Evolutionary conservation across 1,139 yeast genomes (phyloP).

Genomic region (Yamadazyma trypodendri): DNA sequence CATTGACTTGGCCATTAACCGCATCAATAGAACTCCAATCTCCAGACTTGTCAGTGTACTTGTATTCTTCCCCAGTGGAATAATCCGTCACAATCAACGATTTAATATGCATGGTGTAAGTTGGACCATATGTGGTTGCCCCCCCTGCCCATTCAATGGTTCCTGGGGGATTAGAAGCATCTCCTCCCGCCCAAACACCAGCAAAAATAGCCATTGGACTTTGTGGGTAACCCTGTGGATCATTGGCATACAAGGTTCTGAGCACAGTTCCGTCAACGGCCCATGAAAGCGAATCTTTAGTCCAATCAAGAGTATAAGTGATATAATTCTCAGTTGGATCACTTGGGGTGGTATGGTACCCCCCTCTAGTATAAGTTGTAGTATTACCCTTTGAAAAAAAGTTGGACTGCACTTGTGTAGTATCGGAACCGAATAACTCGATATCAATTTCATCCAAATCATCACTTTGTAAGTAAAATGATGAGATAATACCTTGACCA

Average conservation of each 20-base stretch:
- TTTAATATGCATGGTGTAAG: conserved; percentile 67
- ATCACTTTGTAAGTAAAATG: conserved; percentile 80
- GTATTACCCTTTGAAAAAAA: conserved; percentile 80
- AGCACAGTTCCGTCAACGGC: conserved; percentile 58
- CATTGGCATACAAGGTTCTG: conserved; percentile 54
- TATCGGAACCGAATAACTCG: conserved; percentile 81
- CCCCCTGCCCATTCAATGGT: conserved; percentile 90
- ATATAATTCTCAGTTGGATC: conserved; percentile 59
- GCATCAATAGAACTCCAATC: conserved; percentile 68
- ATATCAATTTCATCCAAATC: conserved; percentile 85
- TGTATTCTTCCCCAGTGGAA: conserved; percentile 71
- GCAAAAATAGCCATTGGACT: conserved; percentile 70
- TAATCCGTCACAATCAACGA: conserved; percentile 68
- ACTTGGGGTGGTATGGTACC: conserved; percentile 50
- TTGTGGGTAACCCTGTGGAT: conserved; percentile 70
- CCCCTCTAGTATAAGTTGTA: conserved; percentile 76
- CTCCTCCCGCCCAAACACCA: conserved; percentile 86
- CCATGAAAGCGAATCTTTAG: conserved; percentile 58
- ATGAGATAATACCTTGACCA: conserved; percentile 76
- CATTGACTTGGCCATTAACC: conserved; percentile 61
- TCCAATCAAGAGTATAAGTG: conserved; percentile 85
- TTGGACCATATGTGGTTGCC: conserved; percentile 63
- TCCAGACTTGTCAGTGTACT: conserved; percentile 65
- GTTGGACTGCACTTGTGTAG: conserved; percentile 72
- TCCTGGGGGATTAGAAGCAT: conserved; percentile 60